A percentile compares a stretch with the other conserved stretches of the same genome.
These are phyloP conservation scores for Lathyrus sativus DNA, from an alignment of 306 rosid species.

Conservation along the genomic window DNA sequence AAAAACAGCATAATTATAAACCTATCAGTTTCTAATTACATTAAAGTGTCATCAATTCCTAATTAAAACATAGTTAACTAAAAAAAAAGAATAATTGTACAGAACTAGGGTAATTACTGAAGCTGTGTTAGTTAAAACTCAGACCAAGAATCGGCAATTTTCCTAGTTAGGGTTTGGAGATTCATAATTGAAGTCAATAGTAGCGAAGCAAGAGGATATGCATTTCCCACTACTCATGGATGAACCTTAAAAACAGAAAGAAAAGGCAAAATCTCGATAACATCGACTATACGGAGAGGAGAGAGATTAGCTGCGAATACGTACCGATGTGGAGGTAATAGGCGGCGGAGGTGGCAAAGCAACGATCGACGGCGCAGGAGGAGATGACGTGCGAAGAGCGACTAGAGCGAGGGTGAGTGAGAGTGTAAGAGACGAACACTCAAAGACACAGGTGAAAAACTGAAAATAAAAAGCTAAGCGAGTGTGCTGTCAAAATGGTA, in stretches of 20 bases:
- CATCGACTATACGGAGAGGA: background rate
- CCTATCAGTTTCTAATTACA: background rate
- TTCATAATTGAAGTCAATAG: background rate
- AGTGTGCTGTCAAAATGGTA: background rate
- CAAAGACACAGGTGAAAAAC: background rate
- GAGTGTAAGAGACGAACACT: background rate
- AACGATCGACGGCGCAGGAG: background rate
- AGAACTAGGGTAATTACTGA: constrained; percentile 17
- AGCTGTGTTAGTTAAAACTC: constrained; percentile 17
- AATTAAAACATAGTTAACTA: background rate
- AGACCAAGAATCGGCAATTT: constrained; percentile 2
- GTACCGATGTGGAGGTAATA: background rate
- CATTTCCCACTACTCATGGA: background rate
- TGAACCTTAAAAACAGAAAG: background rate
- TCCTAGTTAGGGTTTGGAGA: constrained; percentile 12
- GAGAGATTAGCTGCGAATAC: constrained; percentile 6
- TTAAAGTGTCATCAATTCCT: too few species aligned
- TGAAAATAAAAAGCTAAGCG: background rate
- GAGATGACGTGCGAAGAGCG: background rate
- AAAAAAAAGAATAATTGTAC: background rate
- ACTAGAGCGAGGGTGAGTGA: background rate
- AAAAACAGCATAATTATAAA: background rate
- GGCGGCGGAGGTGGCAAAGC: background rate
- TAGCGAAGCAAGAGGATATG: background rate
- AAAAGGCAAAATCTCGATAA: background rate